These are phyloP conservation scores for Pythium myriotylum DNA, from an alignment of 352 stramenopile genomes.

Conservation along the genomic window DNA sequence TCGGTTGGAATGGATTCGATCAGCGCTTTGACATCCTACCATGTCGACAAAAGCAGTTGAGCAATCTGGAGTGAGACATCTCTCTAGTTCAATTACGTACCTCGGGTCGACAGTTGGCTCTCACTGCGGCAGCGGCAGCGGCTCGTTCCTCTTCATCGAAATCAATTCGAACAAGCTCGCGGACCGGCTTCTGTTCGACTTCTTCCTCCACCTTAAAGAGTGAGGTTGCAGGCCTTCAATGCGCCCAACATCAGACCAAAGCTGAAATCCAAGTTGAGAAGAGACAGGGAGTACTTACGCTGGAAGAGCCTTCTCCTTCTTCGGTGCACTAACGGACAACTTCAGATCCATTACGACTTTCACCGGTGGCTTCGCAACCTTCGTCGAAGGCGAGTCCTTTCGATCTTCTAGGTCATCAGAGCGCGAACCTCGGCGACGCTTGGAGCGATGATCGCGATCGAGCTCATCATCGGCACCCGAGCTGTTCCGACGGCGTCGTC, in stretches of 20 bases:
- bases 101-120: constrained; percentile 40
- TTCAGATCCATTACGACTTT: constrained; percentile 60
- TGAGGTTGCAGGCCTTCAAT: constrained; percentile 10
- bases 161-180: constrained; percentile 49
- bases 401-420: neutral
- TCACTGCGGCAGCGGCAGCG: constrained; percentile 36
- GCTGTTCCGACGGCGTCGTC: constrained; percentile 27
- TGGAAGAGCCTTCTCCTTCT: constrained; percentile 40
- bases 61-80: neutral
- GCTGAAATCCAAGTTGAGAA: neutral
- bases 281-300: constrained; percentile 26
- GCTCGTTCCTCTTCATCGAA: constrained; percentile 52
- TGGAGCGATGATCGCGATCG: constrained; percentile 21
- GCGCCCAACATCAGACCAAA: neutral
- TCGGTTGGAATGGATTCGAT: constrained; percentile 52
- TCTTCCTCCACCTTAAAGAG: constrained; percentile 45
- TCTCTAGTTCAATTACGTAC: constrained; percentile 15
- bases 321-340: constrained; percentile 24
- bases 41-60: neutral
- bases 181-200: constrained; percentile 40
- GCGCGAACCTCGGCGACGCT: constrained; percentile 20
- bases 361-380: constrained; percentile 12
- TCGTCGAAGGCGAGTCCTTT: neutral
- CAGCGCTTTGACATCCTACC: constrained; percentile 42
- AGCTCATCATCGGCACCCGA: constrained; percentile 20